Percentiles rank a stretch among this genome's conserved stretches.
phyloP scores from a whole-genome alignment of 2,329 filamentous ascomycete genomes.

The Trichoderma brevicompactum region DNA sequence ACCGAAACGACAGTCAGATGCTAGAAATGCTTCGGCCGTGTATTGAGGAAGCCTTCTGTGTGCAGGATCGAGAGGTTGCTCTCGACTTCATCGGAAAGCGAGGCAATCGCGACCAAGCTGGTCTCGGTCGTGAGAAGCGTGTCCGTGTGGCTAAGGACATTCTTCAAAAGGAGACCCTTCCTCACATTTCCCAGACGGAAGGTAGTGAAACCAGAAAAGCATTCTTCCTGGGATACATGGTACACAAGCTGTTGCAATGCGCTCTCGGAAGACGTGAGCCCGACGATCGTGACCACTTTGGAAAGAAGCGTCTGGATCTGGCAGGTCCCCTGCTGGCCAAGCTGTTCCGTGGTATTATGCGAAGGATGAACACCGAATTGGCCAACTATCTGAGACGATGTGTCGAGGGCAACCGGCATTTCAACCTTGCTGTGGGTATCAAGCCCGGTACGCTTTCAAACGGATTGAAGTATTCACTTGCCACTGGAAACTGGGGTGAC shows the following conservation, averaged over 20 bases:
- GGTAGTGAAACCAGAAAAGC: conserved; percentile 95
- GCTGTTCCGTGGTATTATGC: conserved; percentile 89
- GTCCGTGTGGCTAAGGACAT: conserved; percentile 91
- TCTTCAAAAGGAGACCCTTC: conserved; percentile 93
- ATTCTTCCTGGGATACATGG: conserved; percentile 99
- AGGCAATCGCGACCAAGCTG: conserved; percentile 64
- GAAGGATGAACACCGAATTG: conserved; percentile 88
- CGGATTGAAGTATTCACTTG: conserved; percentile 93
- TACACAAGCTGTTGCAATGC: conserved; percentile 92
- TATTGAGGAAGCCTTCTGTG: conserved; percentile 94
- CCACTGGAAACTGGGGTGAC: conserved; percentile 98
- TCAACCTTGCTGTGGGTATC: conserved; percentile 87
- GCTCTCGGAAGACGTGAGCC: conserved; percentile 90
- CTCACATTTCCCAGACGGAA: conserved; percentile 93
- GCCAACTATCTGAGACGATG: conserved; percentile 90
- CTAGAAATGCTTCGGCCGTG: conserved; percentile 96
- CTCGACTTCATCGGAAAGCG: conserved; percentile 95
- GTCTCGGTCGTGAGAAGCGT: conserved; percentile 81
- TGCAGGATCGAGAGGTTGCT: conserved; percentile 92
- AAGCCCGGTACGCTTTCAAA: conserved; percentile 91
- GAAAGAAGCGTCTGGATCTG: conserved; percentile 96
- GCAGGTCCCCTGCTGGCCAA: conserved; percentile 95
- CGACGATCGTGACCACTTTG: conserved; percentile 97
- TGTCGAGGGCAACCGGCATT: conserved; percentile 85
- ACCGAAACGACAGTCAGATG: conserved; percentile 94